phyloP scores from a whole-genome alignment of 2,329 filamentous ascomycete species.

The Microsporum canis region DNA sequence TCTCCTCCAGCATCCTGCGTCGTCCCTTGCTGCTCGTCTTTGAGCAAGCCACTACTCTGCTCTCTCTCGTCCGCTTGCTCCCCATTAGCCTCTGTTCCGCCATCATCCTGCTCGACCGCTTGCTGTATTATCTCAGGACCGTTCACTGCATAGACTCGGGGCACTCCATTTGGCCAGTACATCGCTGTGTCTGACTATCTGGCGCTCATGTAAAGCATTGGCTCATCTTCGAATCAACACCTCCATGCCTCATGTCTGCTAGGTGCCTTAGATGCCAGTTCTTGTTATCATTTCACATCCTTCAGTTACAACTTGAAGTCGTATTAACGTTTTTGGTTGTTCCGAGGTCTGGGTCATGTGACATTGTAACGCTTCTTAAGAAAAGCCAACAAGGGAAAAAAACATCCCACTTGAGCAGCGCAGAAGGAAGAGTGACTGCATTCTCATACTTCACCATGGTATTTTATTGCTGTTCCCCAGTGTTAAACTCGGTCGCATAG shows the following conservation, averaged over 20 bases:
- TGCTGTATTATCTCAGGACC: conserved; percentile 28
- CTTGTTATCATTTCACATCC: too few relatives aligned
- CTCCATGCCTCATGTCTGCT: conserved; percentile 12
- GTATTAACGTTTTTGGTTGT: not conserved
- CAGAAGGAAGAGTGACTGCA: not conserved
- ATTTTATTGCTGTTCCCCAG: not conserved
- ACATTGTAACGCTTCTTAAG: not conserved
- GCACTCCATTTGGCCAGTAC: conserved; percentile 42
- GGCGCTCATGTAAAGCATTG: conserved; percentile 19
- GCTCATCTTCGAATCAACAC: conserved; percentile 26
- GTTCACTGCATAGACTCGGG: conserved; percentile 40
- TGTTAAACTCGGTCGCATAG: not conserved
- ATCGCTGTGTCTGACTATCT: conserved; percentile 29
- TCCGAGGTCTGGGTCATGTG: not conserved
- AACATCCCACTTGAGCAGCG: not conserved
- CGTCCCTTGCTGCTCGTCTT: conserved; percentile 21
- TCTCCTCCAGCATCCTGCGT: conserved; percentile 19
- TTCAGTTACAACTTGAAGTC: too few relatives aligned
- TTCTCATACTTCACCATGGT: not conserved
- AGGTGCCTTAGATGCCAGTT: not conserved
- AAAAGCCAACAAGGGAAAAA: not conserved
- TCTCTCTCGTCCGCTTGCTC: conserved; percentile 45
- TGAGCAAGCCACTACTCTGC: conserved; percentile 19
- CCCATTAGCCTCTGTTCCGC: conserved; percentile 11
- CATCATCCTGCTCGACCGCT: conserved; percentile 19